These are phyloP conservation scores for Trametes meyenii DNA, from an alignment of 768 basidiomycete species.

Conservation along the genomic window DNA sequence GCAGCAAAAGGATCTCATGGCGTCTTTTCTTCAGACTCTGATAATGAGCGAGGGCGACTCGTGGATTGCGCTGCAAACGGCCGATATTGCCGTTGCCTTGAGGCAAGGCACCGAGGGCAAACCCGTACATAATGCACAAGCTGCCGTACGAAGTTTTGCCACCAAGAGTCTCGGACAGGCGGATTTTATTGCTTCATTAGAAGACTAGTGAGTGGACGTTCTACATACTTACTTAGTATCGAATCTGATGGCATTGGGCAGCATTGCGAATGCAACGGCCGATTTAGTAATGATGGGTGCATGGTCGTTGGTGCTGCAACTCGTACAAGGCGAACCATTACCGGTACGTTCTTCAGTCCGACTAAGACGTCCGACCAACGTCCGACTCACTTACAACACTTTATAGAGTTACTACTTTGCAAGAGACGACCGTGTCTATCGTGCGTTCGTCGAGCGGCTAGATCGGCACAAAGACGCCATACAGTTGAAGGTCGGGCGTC, in stretches of 20 bases:
- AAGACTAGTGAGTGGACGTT: slow-evolving; percentile 77
- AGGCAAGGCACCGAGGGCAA: slow-evolving; percentile 65
- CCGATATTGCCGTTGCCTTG: slow-evolving; percentile 70
- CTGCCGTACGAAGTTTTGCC: slow-evolving; percentile 83
- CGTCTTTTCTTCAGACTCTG: slow-evolving; percentile 91
- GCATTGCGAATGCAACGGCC: slow-evolving; percentile 86
- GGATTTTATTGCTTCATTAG: slow-evolving; percentile 75
- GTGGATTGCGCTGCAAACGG: slow-evolving; percentile 78
- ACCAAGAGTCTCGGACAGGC: slow-evolving; percentile 84
- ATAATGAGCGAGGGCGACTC: slow-evolving; percentile 96
- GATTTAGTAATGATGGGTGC: slow-evolving; percentile 83
- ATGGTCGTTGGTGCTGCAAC: slow-evolving; percentile 69
- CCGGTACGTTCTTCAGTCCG: slow-evolving; percentile 54
- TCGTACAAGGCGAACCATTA: slow-evolving; percentile 63
- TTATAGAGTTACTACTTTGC: slow-evolving; percentile 97
- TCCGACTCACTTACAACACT: no score
- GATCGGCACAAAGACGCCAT: slow-evolving; percentile 44
- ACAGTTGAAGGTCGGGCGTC: slow-evolving; percentile 50
- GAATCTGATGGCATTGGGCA: slow-evolving; percentile 30
- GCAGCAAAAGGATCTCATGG: slow-evolving; percentile 81
- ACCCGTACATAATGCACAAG: slow-evolving; percentile 75
- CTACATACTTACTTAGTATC: background rate
- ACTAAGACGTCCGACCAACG: background rate
- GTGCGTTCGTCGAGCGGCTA: slow-evolving; percentile 56
- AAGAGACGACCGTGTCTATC: slow-evolving; percentile 85